A percentile compares a stretch with the other conserved stretches of the same genome.
Evolutionary conservation across 2,329 filamentous ascomycete genomes (phyloP).

Genomic region (Epichloe festucae): DNA sequence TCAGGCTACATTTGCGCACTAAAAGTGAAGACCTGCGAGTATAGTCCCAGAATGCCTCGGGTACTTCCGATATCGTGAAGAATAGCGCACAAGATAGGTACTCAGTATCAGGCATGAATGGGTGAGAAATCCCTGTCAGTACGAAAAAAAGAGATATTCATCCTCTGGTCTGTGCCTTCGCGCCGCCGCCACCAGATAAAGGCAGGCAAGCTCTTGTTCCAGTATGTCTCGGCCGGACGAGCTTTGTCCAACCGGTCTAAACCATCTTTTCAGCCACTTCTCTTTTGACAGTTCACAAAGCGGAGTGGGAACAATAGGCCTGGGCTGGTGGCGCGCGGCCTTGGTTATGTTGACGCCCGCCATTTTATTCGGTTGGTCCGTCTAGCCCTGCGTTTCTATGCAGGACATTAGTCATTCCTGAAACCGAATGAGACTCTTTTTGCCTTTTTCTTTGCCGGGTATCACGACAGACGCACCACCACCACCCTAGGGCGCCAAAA

Average conservation of each 20-base stretch:
- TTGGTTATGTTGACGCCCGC: neutral
- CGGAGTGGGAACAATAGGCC: slow-evolving; percentile 2
- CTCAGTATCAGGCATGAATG: too few relatives aligned
- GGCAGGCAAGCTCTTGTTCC: neutral
- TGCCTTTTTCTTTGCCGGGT: too few relatives aligned
- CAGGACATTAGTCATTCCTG: slow-evolving; percentile 5
- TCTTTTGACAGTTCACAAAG: neutral
- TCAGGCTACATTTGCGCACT: too few relatives aligned
- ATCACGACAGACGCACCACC: too few relatives aligned
- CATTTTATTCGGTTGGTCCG: neutral
- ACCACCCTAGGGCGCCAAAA: too few relatives aligned
- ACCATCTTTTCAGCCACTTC: neutral
- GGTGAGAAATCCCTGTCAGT: too few relatives aligned
- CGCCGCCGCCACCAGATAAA: neutral
- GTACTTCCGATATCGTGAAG: too few relatives aligned
- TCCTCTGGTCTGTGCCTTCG: neutral
- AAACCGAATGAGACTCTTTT: neutral
- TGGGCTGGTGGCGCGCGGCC: neutral
- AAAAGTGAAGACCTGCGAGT: too few relatives aligned
- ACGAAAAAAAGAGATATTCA: too few relatives aligned
- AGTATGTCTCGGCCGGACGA: neutral
- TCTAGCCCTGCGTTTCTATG: neutral
- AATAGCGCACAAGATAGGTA: too few relatives aligned
- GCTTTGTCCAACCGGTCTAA: neutral
- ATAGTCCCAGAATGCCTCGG: too few relatives aligned